Percentiles rank a stretch among this genome's conserved stretches.
These are phyloP conservation scores for Talaromyces sp. DNA, from an alignment of 2,329 filamentous ascomycete genomes.

Conservation along the genomic window DNA sequence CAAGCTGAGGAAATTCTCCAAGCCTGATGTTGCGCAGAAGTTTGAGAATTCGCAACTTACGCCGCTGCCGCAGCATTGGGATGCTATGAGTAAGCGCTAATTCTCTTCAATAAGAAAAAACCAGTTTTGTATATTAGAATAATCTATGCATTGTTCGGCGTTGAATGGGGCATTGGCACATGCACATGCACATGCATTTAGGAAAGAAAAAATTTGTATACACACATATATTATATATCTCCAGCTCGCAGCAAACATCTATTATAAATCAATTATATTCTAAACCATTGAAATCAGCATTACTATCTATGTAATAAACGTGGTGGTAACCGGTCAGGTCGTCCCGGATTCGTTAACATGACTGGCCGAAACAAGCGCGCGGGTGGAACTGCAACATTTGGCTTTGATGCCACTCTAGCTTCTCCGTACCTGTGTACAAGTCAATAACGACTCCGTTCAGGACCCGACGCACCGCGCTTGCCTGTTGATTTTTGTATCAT, in stretches of 20 bases:
- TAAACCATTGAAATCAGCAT: neutral
- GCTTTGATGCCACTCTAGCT: slow-evolving; percentile 37
- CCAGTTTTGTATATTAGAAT: neutral
- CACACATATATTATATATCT: neutral
- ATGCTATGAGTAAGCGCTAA: neutral
- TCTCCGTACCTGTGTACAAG: slow-evolving; percentile 20
- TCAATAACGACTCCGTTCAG: neutral
- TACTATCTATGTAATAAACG: neutral
- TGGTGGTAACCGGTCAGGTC: neutral
- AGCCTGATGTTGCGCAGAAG: slow-evolving; percentile 13
- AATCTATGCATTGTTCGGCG: neutral
- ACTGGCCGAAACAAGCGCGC: slow-evolving; percentile 5
- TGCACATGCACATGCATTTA: neutral
- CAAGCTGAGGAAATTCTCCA: slow-evolving; percentile 26
- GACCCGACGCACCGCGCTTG: neutral
- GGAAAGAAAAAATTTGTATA: neutral
- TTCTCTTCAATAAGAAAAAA: neutral
- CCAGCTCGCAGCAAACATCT: neutral
- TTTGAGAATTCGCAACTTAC: slow-evolving; percentile 17
- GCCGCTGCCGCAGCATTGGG: slow-evolving; percentile 18
- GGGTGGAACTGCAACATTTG: slow-evolving; percentile 15
- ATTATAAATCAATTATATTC: neutral
- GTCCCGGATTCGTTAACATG: neutral
- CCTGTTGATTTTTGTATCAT: neutral
- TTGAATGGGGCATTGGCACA: neutral